Evolutionary conservation across 2,329 filamentous ascomycete genomes (phyloP), one percentile per base, ranked within the genome.

Genomic region (Talaromyces pinophilus): DNA sequence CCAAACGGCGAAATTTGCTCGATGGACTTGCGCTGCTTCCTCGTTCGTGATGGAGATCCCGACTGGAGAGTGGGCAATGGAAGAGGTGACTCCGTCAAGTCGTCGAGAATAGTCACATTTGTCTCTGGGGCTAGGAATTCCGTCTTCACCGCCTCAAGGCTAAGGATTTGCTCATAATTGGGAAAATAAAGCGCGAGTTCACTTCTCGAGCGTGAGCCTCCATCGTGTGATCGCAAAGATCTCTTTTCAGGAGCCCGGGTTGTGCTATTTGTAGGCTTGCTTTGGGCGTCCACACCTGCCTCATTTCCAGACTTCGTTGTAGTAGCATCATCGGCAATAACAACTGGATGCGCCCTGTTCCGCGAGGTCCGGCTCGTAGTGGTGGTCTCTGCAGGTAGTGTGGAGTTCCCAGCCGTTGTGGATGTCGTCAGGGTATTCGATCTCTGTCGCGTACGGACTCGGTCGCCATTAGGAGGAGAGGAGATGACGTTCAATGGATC

Each of bases 121-220:
- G 92, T 93, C 70, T 92, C 89, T 69, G 86, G 74, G 69, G 89
- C 89, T 48, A 96, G 81, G 59, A 91, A 81, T 76, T 95, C 93
- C 72, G 90, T 84, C 79, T 93, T 90, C 72, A 90, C 90, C 46
- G 89, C 87, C 69, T 92, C 89, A 75, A 96, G 92, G 69, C 92
- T 93, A 80, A 98, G 92, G 71, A 97, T 87, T 76, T 96, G 92
- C 79, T 97, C 93, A 78, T 97, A 98, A 74, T 96, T 93, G 62
- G 91, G 89, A 75, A 98, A 97, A 80, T 97, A 98, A 59, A 88
- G 86, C 44, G 93, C 90, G 68, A 98, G 84, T 75, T 97, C 93
- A 79, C 93, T 97, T 84, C 96, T 97, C 80, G 93, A 90, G 71
- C 92, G 86, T 62, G 90, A 90, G 11, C 90, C 91, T 73, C 86